These are phyloP conservation scores for Thelonectria blattea DNA, from an alignment of 2,329 filamentous ascomycete species.

Conservation along the genomic window DNA sequence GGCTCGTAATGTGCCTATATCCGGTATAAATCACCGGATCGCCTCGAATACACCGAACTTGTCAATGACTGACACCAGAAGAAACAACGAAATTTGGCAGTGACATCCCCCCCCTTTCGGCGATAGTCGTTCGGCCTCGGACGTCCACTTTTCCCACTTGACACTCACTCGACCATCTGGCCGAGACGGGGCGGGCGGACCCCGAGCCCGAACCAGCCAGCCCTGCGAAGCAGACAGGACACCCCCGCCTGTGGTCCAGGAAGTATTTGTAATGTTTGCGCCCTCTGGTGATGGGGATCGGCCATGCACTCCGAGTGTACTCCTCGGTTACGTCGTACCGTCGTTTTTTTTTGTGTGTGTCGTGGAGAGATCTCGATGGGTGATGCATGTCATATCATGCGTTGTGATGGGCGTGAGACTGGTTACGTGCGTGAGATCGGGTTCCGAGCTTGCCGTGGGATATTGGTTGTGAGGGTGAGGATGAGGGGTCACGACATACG, in stretches of 20 bases:
- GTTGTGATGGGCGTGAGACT: background rate
- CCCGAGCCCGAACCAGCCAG: background rate
- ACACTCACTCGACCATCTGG: too few relatives aligned
- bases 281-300: background rate
- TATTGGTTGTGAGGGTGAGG: background rate
- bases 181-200: background rate
- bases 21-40: conserved; percentile 1
- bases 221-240: background rate
- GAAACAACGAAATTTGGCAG: background rate
- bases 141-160: background rate
- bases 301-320: conserved; percentile 1
- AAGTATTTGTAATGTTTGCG: conserved; percentile 10
- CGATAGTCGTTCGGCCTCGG: conserved; percentile 13
- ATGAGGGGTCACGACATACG: background rate
- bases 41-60: background rate
- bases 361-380: background rate
- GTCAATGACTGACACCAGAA: too few relatives aligned
- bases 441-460: background rate
- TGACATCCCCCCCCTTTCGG: conserved; percentile 4
- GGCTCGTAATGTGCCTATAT: background rate
- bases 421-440: too few relatives aligned
- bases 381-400: background rate
- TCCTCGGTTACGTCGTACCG: conserved; percentile 1
- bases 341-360: too few relatives aligned
- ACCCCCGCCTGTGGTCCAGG: background rate